Evolutionary conservation across 768 basidiomycete species (phyloP).

Genomic region (Calocera viscosa): DNA sequence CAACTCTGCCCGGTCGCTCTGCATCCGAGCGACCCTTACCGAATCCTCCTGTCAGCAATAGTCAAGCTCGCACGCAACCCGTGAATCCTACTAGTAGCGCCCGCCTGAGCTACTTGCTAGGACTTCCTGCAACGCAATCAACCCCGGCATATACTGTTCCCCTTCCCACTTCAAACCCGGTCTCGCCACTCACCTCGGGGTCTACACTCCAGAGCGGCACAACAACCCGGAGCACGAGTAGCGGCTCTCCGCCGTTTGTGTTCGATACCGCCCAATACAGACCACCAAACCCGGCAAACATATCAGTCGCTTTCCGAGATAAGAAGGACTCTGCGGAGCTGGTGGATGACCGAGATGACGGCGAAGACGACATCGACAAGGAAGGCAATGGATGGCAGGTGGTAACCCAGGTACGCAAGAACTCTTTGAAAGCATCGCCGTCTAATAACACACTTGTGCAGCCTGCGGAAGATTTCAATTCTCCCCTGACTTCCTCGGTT

Average conservation of each 20-base stretch:
- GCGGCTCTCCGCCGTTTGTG: neutral
- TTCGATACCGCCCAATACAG: neutral
- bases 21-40: neutral
- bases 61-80: neutral
- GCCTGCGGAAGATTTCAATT: neutral
- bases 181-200: neutral
- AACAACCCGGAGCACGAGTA: neutral
- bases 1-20: neutral
- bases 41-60: neutral
- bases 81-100: neutral
- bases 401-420: neutral
- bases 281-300: neutral
- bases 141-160: neutral
- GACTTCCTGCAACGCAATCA: neutral
- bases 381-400: constrained; percentile 5
- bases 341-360: neutral
- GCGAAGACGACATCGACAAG: neutral
- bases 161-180: neutral
- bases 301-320: neutral
- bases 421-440: neutral
- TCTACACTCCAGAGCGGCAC: neutral
- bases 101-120: neutral
- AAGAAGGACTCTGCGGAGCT: neutral
- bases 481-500: neutral
- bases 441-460: neutral